These are phyloP conservation scores for Erodium texanum DNA, from an alignment of 441 rosid species.

Conservation along the genomic window DNA sequence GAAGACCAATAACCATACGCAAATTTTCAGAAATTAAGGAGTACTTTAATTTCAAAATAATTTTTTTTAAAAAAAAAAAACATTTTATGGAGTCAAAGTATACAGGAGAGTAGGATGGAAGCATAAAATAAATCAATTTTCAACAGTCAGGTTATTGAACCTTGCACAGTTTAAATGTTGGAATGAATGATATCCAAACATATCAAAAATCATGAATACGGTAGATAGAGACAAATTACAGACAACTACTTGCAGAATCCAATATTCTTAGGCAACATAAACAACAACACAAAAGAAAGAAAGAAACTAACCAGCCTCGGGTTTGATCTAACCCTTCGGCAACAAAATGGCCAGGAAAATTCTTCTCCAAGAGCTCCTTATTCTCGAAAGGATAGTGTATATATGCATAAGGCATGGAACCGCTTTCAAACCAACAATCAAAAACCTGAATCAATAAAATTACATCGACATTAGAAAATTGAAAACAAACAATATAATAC, in stretches of 20 bases:
- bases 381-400: slow-evolving; percentile 98
- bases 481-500: not conserved
- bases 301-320: slow-evolving; percentile 83
- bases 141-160: too few species aligned
- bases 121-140: too few species aligned
- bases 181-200: not conserved
- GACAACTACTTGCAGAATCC: not conserved
- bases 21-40: not conserved
- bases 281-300: slow-evolving; percentile 10
- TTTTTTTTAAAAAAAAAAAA: too few species aligned
- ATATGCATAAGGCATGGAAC: slow-evolving; percentile 98
- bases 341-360: slow-evolving; percentile 94
- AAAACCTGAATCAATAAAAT: slow-evolving; percentile 56
- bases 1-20: slow-evolving; percentile 6
- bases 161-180: not conserved
- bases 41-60: not conserved
- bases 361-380: slow-evolving; percentile 72
- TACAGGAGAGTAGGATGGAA: too few species aligned
- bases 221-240: too few species aligned
- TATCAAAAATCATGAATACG: not conserved
- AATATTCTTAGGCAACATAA: not conserved
- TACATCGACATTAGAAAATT: not conserved
- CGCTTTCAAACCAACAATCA: slow-evolving; percentile 99
- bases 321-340: slow-evolving; percentile 99
- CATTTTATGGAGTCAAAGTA: not conserved